Conservation (phyloP, 2,329 filamentous ascomycete species). For the Septoria linicola region DNA sequence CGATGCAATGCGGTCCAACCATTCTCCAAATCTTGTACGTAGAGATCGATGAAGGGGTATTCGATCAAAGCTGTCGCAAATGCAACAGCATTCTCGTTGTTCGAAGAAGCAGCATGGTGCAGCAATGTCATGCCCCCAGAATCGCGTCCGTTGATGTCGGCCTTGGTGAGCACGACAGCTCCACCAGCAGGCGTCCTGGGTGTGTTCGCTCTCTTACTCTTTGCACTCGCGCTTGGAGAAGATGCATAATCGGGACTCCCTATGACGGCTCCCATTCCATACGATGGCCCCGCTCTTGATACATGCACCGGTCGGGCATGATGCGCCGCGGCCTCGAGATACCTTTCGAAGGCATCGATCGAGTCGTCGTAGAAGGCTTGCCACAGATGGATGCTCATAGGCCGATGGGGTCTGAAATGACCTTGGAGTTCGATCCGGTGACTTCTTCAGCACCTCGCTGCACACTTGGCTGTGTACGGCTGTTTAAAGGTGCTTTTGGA, state of each 20-base stretch:
- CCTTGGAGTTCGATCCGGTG: constrained; percentile 43
- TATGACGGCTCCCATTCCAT: constrained; percentile 35
- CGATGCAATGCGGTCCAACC: constrained; percentile 95
- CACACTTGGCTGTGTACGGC: constrained; percentile 84
- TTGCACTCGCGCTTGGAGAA: constrained; percentile 45
- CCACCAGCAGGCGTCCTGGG: constrained; percentile 50
- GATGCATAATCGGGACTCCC: constrained; percentile 48
- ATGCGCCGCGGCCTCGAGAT: constrained; percentile 68
- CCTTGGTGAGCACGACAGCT: constrained; percentile 52
- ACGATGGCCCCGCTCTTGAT: constrained; percentile 41
- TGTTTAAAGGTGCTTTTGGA: constrained; percentile 75
- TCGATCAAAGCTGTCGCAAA: constrained; percentile 80
- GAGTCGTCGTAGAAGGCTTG: constrained; percentile 96
- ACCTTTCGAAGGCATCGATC: constrained; percentile 91
- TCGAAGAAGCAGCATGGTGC: constrained; percentile 78
- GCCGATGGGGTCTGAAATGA: constrained; percentile 43
- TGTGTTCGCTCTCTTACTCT: constrained; percentile 34
- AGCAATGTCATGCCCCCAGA: constrained; percentile 77
- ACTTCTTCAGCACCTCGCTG: constrained; percentile 77
- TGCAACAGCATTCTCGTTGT: constrained; percentile 63
- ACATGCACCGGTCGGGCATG: constrained; percentile 51
- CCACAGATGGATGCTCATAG: constrained; percentile 96
- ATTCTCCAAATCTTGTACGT: constrained; percentile 83
- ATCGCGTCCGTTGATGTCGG: constrained; percentile 84
- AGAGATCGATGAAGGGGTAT: constrained; percentile 79